These are phyloP conservation scores for Backusella macrospora DNA, from an alignment of 192 early-diverging fungal species.

Conservation along the genomic window DNA sequence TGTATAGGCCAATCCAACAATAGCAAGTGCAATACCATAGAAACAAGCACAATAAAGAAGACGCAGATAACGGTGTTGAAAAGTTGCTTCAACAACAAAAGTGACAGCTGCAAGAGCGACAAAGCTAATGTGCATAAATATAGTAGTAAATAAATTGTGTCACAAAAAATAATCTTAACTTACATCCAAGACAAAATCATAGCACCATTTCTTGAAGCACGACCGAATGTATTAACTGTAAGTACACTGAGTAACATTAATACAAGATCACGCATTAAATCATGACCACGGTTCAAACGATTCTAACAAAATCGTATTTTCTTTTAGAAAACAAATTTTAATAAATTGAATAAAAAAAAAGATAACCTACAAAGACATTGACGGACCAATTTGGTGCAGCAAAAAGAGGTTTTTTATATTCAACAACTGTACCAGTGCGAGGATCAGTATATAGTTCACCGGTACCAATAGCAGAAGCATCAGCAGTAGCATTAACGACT, in stretches of 20 bases:
- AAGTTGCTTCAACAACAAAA: slow-evolving; percentile 22
- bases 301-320: slow-evolving; percentile 18
- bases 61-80: slow-evolving; percentile 24
- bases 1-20: slow-evolving; percentile 24
- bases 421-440: neutral
- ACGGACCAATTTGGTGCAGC: slow-evolving; percentile 15
- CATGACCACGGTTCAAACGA: slow-evolving; percentile 31
- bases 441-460: neutral
- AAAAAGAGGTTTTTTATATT: slow-evolving; percentile 1
- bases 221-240: slow-evolving; percentile 40
- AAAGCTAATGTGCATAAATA: slow-evolving; percentile 22
- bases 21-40: slow-evolving; percentile 31
- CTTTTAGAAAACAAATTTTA: neutral
- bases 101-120: slow-evolving; percentile 29
- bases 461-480: neutral
- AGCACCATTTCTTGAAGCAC: slow-evolving; percentile 35
- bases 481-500: neutral
- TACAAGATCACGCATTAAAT: slow-evolving; percentile 39
- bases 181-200: slow-evolving; percentile 48
- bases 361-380: slow-evolving; percentile 19
- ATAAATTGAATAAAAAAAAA: neutral
- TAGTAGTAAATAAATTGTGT: neutral
- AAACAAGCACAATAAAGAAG: slow-evolving; percentile 26
- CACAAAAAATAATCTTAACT: slow-evolving; percentile 15
- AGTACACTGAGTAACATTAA: slow-evolving; percentile 39